Base-by-base conservation (phyloP, 2,329 filamentous ascomycete genomes). In the Neurospora sp. region DNA sequence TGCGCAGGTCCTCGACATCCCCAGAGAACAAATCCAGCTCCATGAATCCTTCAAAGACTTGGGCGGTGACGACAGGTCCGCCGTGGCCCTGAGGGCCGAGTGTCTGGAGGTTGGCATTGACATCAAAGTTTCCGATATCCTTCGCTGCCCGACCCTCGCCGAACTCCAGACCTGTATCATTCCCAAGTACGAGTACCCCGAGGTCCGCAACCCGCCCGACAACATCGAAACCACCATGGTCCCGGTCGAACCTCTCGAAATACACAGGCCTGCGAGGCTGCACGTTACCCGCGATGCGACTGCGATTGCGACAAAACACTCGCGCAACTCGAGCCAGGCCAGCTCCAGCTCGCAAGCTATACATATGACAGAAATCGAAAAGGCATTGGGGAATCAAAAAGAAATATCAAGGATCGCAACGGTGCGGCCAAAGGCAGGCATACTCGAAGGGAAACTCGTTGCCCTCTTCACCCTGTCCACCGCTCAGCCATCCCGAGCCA, bases 391-490 rank as follows among this genome's bases (percentile, higher is more conserved):
- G 40, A 78, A 79, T 19, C 81, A 81, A 38, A 78, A 77, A 33
- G 78, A 79, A 23, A 79, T 86, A 15, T 80, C 78, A 36, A 80
- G 77, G 71, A 80, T 82, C 15, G 81, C 79, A 58, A 76, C 85
- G 15, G 78, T 86, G 28, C 81, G 78, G 38, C 84, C 84, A 19
- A 82, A 81, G 70, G 84, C 84, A 10, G 84, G 84, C 9, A 79
- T 82, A 15, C 82, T 86, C 66, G 84, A 86, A 72, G 83, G 82
- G 15, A 83, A 83, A 71, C 76, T 82, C 39, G 81, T 86, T 38
- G 84, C 82, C 46, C 79, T 86, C 68, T 73, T 86, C 73, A 83
- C 81, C 28, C 75, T 85, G 17, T 69, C 76, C 68, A 76, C 77
- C 71, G 75, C 76, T 40, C 71, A 74, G n/a, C 74, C 76, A 7